Percentiles rank a stretch among this genome's conserved stretches.
phyloP scores from a whole-genome alignment of 1,139 yeast species.

The Suhomyces choctaworum region DNA sequence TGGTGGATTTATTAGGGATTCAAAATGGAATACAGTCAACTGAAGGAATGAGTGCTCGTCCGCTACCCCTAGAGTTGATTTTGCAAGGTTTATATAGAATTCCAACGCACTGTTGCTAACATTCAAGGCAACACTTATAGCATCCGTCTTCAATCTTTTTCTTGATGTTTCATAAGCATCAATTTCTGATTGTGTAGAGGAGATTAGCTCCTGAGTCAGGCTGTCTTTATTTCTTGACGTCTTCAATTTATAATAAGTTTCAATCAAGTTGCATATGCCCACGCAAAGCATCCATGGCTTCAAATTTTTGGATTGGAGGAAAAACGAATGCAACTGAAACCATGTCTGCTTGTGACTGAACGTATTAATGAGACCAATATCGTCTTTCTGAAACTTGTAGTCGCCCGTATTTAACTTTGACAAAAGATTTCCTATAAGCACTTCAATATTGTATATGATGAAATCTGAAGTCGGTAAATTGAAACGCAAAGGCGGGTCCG shows the following conservation, averaged over 20 bases:
- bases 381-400: conserved; percentile 20
- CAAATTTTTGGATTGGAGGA: conserved; percentile 21
- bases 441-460: not conserved
- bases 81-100: conserved; percentile 1
- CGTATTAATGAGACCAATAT: conserved; percentile 21
- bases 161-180: conserved; percentile 1
- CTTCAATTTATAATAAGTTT: conserved; percentile 27
- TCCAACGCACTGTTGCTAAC: not conserved
- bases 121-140: not conserved
- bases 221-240: not conserved
- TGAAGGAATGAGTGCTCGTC: conserved; percentile 32
- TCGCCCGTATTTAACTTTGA: conserved; percentile 18
- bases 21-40: conserved; percentile 27
- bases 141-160: conserved; percentile 3
- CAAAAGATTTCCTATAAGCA: conserved; percentile 16
- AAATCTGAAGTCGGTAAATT: not conserved
- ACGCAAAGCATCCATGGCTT: conserved; percentile 35
- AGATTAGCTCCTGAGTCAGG: not conserved
- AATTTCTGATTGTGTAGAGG: not conserved
- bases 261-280: conserved; percentile 32
- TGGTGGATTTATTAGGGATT: conserved; percentile 6
- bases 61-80: not conserved
- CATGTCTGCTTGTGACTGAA: conserved; percentile 20
- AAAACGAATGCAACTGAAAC: conserved; percentile 31
- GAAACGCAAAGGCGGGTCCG: not conserved